Conservation (phyloP, 192 early-diverging fungal genomes). For the Coemansia sp. region DNA sequence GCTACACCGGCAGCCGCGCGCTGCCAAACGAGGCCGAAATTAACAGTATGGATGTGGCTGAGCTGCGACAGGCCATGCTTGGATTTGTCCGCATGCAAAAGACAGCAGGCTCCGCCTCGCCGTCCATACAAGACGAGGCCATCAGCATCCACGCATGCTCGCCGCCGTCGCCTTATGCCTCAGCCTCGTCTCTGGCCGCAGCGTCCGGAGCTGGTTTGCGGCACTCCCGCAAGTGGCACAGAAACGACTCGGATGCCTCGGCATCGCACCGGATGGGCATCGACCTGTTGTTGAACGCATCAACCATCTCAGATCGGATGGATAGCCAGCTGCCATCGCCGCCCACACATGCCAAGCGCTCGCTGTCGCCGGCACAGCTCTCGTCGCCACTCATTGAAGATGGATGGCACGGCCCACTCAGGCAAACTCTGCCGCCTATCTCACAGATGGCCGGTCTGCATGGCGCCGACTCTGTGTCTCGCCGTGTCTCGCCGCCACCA, state of each 20-base stretch:
- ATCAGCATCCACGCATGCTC: conserved; percentile 15
- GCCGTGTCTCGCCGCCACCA: conserved; percentile 4
- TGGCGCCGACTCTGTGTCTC: conserved; percentile 1
- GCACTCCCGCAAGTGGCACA: conserved; percentile 22
- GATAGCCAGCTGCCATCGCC: conserved; percentile 35
- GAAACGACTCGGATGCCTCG: conserved; percentile 20
- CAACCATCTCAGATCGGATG: conserved; percentile 39
- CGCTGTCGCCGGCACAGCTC: conserved; percentile 10
- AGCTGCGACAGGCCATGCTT: conserved; percentile 34
- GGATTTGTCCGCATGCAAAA: conserved; percentile 29
- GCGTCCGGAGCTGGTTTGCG: neutral
- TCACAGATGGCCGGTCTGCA: conserved; percentile 25
- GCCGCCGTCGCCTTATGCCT: conserved; percentile 22
- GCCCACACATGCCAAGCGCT: conserved; percentile 20
- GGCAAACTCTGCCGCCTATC: conserved; percentile 31
- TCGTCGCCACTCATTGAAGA: neutral
- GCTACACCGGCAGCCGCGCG: conserved; percentile 9
- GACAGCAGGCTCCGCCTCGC: conserved; percentile 13
- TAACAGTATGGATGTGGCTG: conserved; percentile 48
- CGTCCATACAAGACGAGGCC: conserved; percentile 10
- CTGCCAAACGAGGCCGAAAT: conserved; percentile 47
- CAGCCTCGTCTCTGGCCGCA: conserved; percentile 21
- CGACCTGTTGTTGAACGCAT: conserved; percentile 47
- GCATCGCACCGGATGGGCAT: conserved; percentile 41
- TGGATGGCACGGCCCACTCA: conserved; percentile 10